These are phyloP conservation scores for Pichia ethanolica DNA, from an alignment of 805 yeast genomes.

Conservation along the genomic window DNA sequence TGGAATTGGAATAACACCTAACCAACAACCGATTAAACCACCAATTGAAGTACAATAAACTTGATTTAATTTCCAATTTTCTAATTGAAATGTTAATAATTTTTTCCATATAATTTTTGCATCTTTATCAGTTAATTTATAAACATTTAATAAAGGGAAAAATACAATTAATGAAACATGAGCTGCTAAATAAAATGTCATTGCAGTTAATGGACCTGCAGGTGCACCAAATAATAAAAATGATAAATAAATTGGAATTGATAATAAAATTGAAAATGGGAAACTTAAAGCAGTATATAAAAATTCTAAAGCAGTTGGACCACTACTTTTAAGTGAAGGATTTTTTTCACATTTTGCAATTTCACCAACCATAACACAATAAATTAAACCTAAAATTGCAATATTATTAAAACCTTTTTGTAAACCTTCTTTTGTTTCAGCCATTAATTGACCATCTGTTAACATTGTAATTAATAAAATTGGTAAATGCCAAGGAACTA, in stretches of 20 bases:
- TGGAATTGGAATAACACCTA: constrained; percentile 90
- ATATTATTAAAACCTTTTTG: constrained; percentile 11
- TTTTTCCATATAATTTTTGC: constrained; percentile 21
- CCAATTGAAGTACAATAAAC: constrained; percentile 36
- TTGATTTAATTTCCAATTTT: constrained; percentile 23
- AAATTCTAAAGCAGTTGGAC: constrained; percentile 14
- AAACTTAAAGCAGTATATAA: constrained; percentile 10
- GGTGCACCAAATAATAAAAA: constrained; percentile 20
- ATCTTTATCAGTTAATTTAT: constrained; percentile 34
- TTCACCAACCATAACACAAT: constrained; percentile 16
- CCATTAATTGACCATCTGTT: constrained; percentile 26
- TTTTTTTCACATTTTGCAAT: constrained; percentile 21
- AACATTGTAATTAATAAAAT: constrained; percentile 23
- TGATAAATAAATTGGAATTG: constrained; percentile 26
- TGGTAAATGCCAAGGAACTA: constrained; percentile 28
- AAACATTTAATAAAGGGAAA: constrained; percentile 28
- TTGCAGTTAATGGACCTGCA: constrained; percentile 9
- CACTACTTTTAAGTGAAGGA: constrained; percentile 7
- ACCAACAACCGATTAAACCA: constrained; percentile 68
- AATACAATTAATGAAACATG: constrained; percentile 14
- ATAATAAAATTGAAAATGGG: constrained; percentile 11
- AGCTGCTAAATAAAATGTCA: constrained; percentile 14
- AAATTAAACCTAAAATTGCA: constrained; percentile 8
- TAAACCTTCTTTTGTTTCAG: constrained; percentile 16
- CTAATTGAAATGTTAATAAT: constrained; percentile 26